These are phyloP conservation scores for Aegle marmelos DNA, from an alignment of 345 rosid genomes.

Conservation along the genomic window DNA sequence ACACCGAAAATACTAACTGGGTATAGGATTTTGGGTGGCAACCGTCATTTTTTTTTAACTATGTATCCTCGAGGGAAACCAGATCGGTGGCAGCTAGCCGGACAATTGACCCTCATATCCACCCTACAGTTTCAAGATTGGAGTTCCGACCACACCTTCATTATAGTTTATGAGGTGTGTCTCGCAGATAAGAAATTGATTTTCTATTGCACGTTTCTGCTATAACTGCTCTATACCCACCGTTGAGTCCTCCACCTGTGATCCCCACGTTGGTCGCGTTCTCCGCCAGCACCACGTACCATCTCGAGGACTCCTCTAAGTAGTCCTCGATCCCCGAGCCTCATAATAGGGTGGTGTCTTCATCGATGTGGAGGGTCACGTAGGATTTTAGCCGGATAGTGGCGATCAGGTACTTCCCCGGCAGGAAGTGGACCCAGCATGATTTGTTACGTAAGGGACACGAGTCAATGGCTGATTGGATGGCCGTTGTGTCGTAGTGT, in stretches of 20 bases:
- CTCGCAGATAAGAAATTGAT: no score
- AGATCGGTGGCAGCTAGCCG: no score
- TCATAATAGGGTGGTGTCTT: conserved; percentile 62
- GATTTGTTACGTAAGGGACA: conserved; percentile 38
- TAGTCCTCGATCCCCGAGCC: conserved; percentile 66
- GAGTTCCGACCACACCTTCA: no score
- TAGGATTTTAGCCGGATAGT: conserved; percentile 66
- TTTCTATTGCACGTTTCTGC: no score
- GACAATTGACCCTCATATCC: no score
- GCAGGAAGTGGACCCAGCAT: conserved; percentile 71
- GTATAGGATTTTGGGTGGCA: no score
- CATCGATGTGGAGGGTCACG: conserved; percentile 56
- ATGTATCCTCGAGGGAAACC: no score
- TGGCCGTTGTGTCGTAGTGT: conserved; percentile 66
- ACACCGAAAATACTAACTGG: no score
- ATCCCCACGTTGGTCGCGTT: conserved; percentile 48
- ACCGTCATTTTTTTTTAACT: no score
- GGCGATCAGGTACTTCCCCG: conserved; percentile 73
- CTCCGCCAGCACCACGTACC: conserved; percentile 87
- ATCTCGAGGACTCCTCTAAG: conserved; percentile 46
- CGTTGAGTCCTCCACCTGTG: conserved; percentile 79
- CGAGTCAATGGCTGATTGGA: conserved; percentile 73
- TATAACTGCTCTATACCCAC: conserved; percentile 34
- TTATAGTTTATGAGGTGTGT: no score
- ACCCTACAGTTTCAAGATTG: no score